A percentile compares a stretch with the other conserved stretches of the same genome.
These are phyloP conservation scores for Persicaria maculosa DNA, from an alignment of 148 eudicot genomes.

Conservation along the genomic window DNA sequence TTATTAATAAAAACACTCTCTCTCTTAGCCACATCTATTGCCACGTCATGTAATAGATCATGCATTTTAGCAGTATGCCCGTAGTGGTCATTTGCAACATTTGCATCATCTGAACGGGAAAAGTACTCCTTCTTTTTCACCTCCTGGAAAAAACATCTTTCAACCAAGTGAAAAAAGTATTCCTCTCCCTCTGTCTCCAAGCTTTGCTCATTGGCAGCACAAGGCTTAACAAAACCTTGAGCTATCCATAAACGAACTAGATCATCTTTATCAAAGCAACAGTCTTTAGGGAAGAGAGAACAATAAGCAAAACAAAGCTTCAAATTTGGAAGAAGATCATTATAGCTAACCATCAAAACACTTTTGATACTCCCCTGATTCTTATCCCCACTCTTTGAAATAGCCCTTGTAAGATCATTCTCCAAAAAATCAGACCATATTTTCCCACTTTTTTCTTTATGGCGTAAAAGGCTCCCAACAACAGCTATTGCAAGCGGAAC, in stretches of 20 bases:
- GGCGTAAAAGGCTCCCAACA: slow-evolving; percentile 26
- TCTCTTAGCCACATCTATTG: slow-evolving; percentile 10
- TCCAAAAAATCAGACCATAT: slow-evolving; percentile 23
- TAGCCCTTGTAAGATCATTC: not conserved
- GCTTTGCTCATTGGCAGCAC: not conserved
- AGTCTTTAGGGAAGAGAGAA: slow-evolving; percentile 17
- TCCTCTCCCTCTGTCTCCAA: slow-evolving; percentile 18
- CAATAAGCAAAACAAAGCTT: slow-evolving; percentile 20
- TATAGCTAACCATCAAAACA: slow-evolving; percentile 31
- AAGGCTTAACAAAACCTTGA: slow-evolving; percentile 15
- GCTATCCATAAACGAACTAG: slow-evolving; percentile 20
- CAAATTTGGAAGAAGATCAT: slow-evolving; percentile 8
- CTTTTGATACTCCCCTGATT: slow-evolving; percentile 17
- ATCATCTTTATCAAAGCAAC: slow-evolving; percentile 5
- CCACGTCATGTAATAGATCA: slow-evolving; percentile 20
- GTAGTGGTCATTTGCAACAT: not conserved
- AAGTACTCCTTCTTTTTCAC: not conserved
- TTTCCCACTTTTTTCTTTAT: not conserved
- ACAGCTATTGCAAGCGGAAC: slow-evolving; percentile 24
- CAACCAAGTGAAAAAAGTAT: slow-evolving; percentile 14
- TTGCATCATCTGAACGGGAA: not conserved
- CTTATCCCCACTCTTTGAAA: not conserved
- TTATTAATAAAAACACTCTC: not conserved
- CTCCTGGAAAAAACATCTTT: slow-evolving; percentile 21
- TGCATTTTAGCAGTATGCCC: slow-evolving; percentile 15